Conservation (phyloP, 306 rosid genomes). For the Cucurbita pepo region DNA sequence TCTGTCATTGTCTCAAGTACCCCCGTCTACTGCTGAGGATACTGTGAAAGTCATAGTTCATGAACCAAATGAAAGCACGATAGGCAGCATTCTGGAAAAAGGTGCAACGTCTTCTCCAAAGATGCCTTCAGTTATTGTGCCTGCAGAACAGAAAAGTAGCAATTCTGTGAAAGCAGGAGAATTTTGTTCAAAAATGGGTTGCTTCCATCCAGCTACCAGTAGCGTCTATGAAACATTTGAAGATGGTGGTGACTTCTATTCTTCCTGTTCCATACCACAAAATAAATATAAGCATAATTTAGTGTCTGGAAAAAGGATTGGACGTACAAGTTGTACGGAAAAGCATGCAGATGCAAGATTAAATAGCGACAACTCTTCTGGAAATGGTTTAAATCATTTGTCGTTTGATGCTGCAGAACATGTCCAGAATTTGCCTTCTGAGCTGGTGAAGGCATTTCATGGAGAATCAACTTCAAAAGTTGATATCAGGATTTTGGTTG, state of each 20-base stretch:
- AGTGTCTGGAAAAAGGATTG: conserved; percentile 13
- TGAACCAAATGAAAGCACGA: conserved; percentile 21
- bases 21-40: conserved; percentile 15
- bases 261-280: conserved; percentile 20
- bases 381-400: conserved; percentile 8
- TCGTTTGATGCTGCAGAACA: conserved; percentile 10
- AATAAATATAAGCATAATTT: conserved; percentile 14
- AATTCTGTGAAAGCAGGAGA: conserved; percentile 18
- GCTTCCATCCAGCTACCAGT: conserved; percentile 16
- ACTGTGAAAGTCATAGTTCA: conserved; percentile 13
- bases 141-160: conserved; percentile 20
- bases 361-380: conserved; percentile 11
- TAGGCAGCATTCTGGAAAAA: conserved; percentile 22
- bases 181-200: conserved; percentile 17
- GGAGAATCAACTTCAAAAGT: conserved; percentile 27
- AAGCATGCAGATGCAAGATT: conserved; percentile 9
- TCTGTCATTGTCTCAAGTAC: conserved; percentile 21
- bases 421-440: conserved; percentile 11
- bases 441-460: conserved; percentile 14
- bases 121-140: conserved; percentile 18
- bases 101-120: conserved; percentile 16
- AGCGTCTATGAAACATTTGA: conserved; percentile 15
- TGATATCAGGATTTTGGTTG: conserved; percentile 42
- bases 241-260: conserved; percentile 15
- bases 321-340: conserved; percentile 8